Evolutionary conservation across 2,329 filamentous ascomycete species (phyloP).

Genomic region (Colletotrichum trifolii): DNA sequence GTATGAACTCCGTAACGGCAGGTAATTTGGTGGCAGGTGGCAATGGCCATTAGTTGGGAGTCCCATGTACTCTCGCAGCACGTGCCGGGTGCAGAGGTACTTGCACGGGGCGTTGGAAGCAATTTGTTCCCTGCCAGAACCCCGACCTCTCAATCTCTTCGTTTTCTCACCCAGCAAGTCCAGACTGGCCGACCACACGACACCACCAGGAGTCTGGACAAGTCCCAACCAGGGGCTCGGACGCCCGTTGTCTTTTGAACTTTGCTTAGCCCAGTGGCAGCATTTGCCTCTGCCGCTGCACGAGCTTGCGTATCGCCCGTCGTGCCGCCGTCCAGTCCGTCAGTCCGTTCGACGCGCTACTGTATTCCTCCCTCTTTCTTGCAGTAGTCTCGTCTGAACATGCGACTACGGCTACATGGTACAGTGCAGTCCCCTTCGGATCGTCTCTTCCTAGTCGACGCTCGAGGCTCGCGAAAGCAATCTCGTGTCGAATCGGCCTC

Average conservation of each 20-base stretch:
- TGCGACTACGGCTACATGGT: neutral
- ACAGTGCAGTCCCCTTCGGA: no score
- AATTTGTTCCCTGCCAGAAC: slow-evolving; percentile 30
- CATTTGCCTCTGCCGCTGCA: neutral
- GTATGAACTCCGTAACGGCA: slow-evolving; percentile 1
- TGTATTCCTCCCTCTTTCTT: slow-evolving; percentile 21
- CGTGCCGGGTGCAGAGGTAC: slow-evolving; percentile 2
- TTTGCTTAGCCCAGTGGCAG: neutral
- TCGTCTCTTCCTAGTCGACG: no score
- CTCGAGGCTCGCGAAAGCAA: no score
- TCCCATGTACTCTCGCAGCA: slow-evolving; percentile 9
- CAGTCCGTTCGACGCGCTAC: slow-evolving; percentile 16
- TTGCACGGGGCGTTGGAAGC: neutral
- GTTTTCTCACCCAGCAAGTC: slow-evolving; percentile 31
- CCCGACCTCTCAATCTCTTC: slow-evolving; percentile 34
- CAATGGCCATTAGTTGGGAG: slow-evolving; percentile 2
- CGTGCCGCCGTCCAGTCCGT: neutral
- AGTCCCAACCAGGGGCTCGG: slow-evolving; percentile 29
- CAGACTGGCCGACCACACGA: slow-evolving; percentile 28
- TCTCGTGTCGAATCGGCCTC: no score
- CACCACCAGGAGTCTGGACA: slow-evolving; percentile 24
- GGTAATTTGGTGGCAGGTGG: slow-evolving; percentile 23
- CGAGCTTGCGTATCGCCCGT: neutral
- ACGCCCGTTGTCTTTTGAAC: neutral
- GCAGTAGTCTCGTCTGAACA: slow-evolving; percentile 15